These are phyloP conservation scores for Myxozyma geophila DNA, from an alignment of 805 yeast species.

Conservation along the genomic window DNA sequence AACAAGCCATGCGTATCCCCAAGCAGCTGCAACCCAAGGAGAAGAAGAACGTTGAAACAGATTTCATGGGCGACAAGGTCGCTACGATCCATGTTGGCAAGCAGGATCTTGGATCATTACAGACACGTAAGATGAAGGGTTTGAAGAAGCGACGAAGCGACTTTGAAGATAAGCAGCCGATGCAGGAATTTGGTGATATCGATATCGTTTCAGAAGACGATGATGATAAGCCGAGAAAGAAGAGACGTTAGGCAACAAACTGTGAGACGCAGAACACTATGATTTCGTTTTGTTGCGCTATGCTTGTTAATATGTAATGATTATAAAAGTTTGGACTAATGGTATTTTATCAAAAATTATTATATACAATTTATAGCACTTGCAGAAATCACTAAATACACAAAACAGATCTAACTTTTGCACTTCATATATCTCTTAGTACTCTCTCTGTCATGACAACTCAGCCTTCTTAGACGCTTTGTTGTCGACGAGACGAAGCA, in stretches of 20 bases:
- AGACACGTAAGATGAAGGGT: conserved; percentile 99
- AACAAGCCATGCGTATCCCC: conserved; percentile 82
- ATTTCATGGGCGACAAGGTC: conserved; percentile 91
- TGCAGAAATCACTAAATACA: not conserved
- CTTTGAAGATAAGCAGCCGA: conserved; percentile 49
- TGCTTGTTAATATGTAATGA: not conserved
- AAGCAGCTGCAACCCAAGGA: conserved; percentile 79
- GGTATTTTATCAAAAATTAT: not conserved
- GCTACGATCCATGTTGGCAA: conserved; percentile 96
- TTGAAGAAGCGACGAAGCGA: conserved; percentile 72
- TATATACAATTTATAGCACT: not conserved
- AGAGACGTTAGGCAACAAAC: not conserved
- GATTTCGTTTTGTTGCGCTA: not conserved
- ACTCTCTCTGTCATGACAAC: not conserved
- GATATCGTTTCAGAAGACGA: conserved; percentile 29
- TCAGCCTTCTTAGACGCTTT: not conserved
- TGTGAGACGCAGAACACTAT: not conserved
- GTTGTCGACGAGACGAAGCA: conserved; percentile 80
- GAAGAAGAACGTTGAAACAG: conserved; percentile 87
- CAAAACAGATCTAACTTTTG: conserved; percentile 1
- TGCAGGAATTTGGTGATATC: conserved; percentile 40
- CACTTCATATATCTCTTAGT: not conserved
- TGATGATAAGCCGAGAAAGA: conserved; percentile 37
- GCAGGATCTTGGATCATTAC: conserved; percentile 87
- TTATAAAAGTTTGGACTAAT: not conserved